phyloP scores from a whole-genome alignment of 2,329 filamentous ascomycete genomes.

The Ustulina deusta region DNA sequence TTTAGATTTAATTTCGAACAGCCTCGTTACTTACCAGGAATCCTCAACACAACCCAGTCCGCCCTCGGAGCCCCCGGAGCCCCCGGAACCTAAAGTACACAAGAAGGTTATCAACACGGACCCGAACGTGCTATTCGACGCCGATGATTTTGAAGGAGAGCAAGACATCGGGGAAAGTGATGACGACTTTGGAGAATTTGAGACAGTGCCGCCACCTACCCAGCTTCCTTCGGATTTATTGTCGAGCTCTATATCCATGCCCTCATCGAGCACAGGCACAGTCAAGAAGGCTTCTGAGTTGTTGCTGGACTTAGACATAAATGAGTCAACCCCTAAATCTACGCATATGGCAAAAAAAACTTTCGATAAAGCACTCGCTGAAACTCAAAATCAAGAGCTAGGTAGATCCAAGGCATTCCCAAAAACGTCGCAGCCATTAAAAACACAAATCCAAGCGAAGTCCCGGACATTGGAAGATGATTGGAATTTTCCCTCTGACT shows the following conservation, averaged over 20 bases:
- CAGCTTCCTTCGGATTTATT: constrained; percentile 54
- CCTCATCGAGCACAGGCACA: constrained; percentile 45
- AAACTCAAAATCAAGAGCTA: constrained; percentile 50
- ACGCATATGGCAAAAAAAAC: constrained; percentile 64
- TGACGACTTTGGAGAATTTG: constrained; percentile 72
- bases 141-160: constrained; percentile 64
- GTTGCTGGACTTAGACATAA: constrained; percentile 52
- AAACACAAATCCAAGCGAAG: constrained; percentile 38
- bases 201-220: constrained; percentile 56
- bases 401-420: constrained; percentile 54
- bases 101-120: constrained; percentile 49
- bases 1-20: constrained; percentile 66
- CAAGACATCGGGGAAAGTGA: constrained; percentile 57
- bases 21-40: constrained; percentile 56
- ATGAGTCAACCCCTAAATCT: constrained; percentile 53
- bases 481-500: constrained; percentile 66
- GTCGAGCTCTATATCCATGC: constrained; percentile 52
- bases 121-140: constrained; percentile 75
- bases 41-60: constrained; percentile 31
- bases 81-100: constrained; percentile 35
- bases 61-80: constrained; percentile 19
- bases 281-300: constrained; percentile 50
- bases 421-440: constrained; percentile 61
- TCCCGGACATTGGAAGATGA: constrained; percentile 54
- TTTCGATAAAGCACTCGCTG: constrained; percentile 62